A percentile compares a stretch with the other conserved stretches of the same genome.
phyloP scores from a whole-genome alignment of 23 red algal species.

The Chondrus crispus region DNA sequence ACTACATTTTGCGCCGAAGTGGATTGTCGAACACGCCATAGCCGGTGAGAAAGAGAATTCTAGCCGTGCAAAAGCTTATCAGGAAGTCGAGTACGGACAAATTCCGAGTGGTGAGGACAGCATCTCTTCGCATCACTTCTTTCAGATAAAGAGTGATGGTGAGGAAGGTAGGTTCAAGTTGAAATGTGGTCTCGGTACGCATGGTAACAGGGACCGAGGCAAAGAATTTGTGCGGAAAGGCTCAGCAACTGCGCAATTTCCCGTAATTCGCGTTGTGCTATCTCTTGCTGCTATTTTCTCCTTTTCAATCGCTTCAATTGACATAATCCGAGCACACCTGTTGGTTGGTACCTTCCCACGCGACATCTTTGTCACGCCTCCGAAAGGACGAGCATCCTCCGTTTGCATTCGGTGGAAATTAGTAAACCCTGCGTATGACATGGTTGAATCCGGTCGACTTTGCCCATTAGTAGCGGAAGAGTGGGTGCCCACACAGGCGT shows the following conservation, averaged over 20 bases:
- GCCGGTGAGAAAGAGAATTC: not conserved
- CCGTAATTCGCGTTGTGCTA: not conserved
- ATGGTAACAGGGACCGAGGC: slow-evolving; percentile 4
- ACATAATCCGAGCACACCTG: not conserved
- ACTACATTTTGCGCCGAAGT: not conserved
- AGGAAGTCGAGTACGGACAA: not conserved
- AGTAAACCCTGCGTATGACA: not conserved
- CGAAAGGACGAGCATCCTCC: not conserved
- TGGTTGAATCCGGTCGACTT: slow-evolving; percentile 15
- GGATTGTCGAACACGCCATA: slow-evolving; percentile 1
- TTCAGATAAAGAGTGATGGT: not conserved
- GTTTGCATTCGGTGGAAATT: not conserved
- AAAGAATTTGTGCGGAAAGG: slow-evolving; percentile 5
- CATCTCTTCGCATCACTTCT: slow-evolving; percentile 22
- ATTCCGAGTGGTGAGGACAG: not conserved
- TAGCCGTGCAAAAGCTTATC: not conserved
- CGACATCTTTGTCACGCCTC: not conserved
- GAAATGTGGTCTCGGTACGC: not conserved
- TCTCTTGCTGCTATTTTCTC: not conserved
- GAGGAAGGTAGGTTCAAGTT: not conserved
- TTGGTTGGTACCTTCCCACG: not conserved
- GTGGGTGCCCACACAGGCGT: not conserved
- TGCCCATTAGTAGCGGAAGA: slow-evolving; percentile 1
- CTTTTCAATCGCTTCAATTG: not conserved
- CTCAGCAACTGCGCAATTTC: slow-evolving; percentile 9